Base-by-base conservation (phyloP, 108 stramenopile genomes). In the Licmophora abbreviata region DNA sequence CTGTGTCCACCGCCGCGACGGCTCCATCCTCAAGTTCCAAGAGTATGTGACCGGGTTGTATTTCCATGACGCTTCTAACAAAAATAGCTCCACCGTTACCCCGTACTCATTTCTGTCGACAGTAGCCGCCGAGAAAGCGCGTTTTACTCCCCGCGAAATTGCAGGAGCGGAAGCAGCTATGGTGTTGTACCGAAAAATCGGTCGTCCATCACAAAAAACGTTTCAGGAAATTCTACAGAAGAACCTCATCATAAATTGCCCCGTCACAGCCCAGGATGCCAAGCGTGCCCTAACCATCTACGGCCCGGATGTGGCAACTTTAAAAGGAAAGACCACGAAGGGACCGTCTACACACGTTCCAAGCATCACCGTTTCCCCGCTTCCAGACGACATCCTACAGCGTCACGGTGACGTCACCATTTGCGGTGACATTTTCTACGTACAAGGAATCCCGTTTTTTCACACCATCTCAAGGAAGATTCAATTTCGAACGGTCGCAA, bases 381-480 rank as follows among this genome's bases (percentile, higher is more conserved):
- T 78, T 2, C 68, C 71, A 7, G 5, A 38, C 0, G 29, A 50
- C 0, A 67, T 79, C 36, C 17, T 55, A 43, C 35, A 58, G 15
- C 29, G 35, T 0, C 58, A 62, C 18, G 2, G 32, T 6, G 29
- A 55, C 8, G 46, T 74, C 0, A 68, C 54, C 0, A 36, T 75
- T 9, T 47, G 32, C 1, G 48, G 49, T 15, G 70, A 74, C 40
- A 44, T 79, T 36, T 60, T 79, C 60, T 44, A 33, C 15, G 61
- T 78, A 0, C 73, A 69, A 30, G 45, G 45, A 12, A 59, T 78
- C 18, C 70, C 66, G 0, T 71, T 79, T 27, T 21, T 79, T 1
- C 33, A 51, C n/a, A 61, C 66, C 15, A 44, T 68, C 4, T 59
- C 57, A 3, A 29, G 44, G n/a, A 28, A 68, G 42, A 44, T 74